Conservation (phyloP, 371 early-diverging fungal species). For the Mortierella sp. region DNA sequence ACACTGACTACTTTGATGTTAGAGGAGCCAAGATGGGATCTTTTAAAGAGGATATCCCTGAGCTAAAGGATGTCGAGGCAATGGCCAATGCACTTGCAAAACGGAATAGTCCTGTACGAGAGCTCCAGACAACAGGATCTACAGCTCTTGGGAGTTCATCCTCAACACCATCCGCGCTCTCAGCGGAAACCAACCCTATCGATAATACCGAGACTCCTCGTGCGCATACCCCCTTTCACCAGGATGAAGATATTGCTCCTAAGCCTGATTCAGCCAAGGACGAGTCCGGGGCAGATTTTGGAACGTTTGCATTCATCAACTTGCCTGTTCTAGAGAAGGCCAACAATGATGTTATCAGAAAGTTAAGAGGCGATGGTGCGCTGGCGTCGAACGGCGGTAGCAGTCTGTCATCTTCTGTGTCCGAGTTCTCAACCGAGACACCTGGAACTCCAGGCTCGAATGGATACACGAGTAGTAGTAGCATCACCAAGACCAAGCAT, state of each 20-base stretch:
- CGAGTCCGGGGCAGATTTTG: conserved; percentile 79
- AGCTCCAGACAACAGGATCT: conserved; percentile 1
- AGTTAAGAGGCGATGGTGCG: conserved; percentile 64
- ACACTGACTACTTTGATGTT: conserved; percentile 95
- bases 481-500: conserved; percentile 46
- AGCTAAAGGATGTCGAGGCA: conserved; percentile 35
- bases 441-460: conserved; percentile 42
- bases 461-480: conserved; percentile 15
- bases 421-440: conserved; percentile 44
- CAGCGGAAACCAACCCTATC: conserved; percentile 14
- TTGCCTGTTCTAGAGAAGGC: conserved; percentile 89
- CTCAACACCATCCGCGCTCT: conserved; percentile 18
- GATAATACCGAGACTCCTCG: conserved; percentile 35
- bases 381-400: conserved; percentile 42
- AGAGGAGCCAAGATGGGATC: conserved; percentile 79
- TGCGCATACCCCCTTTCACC: conserved; percentile 16
- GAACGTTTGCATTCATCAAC: conserved; percentile 93
- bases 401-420: conserved; percentile 44
- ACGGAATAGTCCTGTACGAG: conserved; percentile 4
- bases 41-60: conserved; percentile 54
- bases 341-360: conserved; percentile 85
- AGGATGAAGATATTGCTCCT: conserved; percentile 1
- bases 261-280: conserved; percentile 34
- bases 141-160: neutral
- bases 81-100: conserved; percentile 36